Conservation (phyloP, 1,284 basidiomycete genomes). For the Rhodotorula sp. region DNA sequence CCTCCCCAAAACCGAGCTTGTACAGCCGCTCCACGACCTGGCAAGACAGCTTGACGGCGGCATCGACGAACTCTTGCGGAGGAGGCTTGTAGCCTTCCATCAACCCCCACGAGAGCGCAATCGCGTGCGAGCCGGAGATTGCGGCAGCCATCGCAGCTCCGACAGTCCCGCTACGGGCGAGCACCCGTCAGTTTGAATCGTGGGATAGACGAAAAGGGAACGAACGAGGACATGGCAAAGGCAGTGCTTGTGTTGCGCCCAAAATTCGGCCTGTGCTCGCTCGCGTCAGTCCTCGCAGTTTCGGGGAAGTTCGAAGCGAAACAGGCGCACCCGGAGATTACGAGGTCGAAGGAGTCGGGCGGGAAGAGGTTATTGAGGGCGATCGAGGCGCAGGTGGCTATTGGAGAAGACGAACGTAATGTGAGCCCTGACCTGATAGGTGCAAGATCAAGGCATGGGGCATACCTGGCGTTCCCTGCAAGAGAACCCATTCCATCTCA, state of each 20-base stretch:
- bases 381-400: conserved; percentile 82
- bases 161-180: conserved; percentile 63
- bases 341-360: conserved; percentile 76
- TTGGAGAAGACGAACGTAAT: conserved; percentile 62
- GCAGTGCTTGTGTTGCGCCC: conserved; percentile 46
- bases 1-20: conserved; percentile 55
- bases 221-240: conserved; percentile 44
- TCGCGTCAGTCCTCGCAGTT: neutral
- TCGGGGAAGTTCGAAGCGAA: neutral
- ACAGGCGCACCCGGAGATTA: conserved; percentile 51
- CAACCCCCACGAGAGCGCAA: conserved; percentile 80
- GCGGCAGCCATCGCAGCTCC: conserved; percentile 82
- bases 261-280: conserved; percentile 49
- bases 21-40: conserved; percentile 71
- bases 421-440: neutral
- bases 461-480: conserved; percentile 59
- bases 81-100: conserved; percentile 68
- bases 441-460: neutral
- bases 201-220: neutral
- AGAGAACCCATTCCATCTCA: conserved; percentile 71
- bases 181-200: neutral
- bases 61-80: conserved; percentile 56
- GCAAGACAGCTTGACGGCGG: conserved; percentile 67
- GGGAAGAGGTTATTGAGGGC: conserved; percentile 78
- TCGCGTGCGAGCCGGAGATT: conserved; percentile 66